phyloP scores from a whole-genome alignment of 331 rosid species.

The Telfairia occidentalis region DNA sequence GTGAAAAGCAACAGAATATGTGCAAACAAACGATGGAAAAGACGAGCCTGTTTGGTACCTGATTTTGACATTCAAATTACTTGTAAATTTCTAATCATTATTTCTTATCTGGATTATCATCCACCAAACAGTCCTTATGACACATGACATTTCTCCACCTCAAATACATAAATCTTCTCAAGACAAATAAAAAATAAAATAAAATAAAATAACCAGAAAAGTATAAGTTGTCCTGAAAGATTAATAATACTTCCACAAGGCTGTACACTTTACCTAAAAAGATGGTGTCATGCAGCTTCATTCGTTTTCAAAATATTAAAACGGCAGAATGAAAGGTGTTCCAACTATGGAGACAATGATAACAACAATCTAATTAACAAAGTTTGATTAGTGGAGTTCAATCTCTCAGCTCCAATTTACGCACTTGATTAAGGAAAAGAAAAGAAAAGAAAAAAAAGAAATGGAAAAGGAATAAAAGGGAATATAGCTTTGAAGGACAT shows the following conservation, averaged over 20 bases:
- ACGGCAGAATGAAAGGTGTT: not conserved
- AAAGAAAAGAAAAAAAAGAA: not conserved
- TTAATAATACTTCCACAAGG: not conserved
- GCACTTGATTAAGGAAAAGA: not conserved
- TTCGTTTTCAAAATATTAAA: not conserved
- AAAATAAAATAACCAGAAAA: not conserved
- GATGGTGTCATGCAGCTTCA: not conserved
- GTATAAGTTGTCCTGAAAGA: not conserved
- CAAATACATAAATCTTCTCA: not conserved
- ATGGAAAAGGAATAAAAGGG: not conserved
- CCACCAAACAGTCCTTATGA: constrained; percentile 9
- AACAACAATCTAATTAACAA: not conserved
- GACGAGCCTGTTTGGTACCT: not conserved
- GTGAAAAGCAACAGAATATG: constrained; percentile 4
- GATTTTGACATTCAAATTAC: constrained; percentile 11
- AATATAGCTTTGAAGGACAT: too few relatives aligned
- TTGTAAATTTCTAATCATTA: not conserved
- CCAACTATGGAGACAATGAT: not conserved
- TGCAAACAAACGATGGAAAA: not conserved
- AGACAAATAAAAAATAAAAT: not conserved
- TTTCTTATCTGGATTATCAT: constrained; percentile 31
- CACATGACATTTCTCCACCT: not conserved
- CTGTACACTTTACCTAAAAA: not conserved
- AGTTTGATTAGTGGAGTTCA: not conserved
- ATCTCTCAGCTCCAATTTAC: not conserved